Base-by-base conservation (phyloP, 495 filamentous ascomycete genomes). In the Aspergillus affinis region DNA sequence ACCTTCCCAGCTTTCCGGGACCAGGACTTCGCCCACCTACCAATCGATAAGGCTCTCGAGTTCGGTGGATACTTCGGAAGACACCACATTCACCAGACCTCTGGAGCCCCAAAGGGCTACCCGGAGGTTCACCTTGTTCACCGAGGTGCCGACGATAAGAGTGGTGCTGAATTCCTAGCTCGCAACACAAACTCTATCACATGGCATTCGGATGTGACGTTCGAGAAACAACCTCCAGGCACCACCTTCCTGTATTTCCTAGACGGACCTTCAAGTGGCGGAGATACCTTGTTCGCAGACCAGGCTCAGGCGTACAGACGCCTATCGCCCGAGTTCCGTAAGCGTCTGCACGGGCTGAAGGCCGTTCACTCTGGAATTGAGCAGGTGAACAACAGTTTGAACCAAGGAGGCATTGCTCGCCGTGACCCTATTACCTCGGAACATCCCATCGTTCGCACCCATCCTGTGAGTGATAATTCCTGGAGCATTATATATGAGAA, bases 161-260 rank as follows among this genome's bases (percentile, higher is more conserved):
- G 73, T 13, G 74, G 76, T 41, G 66, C 74, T 21, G 72, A 75
- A 55, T 85, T 84, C 72, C 77, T 85, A 41, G 72, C 76, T 36
- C 72, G 77, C 50, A 80, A 80, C 46, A 84, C 80, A 15, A 86
- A 83, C 62, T 81, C 81, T 10, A 78, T 84, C 8, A 78, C 80
- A 32, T 88, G 87, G 87, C 87, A 90, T 68, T 83, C 82, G 2
- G 87, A 90, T 53, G 79, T 86, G 19, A 82, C 82, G 8, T 88
- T 84, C 56, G 86, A 88, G 64, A 74, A 81, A 51, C 86, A 89
- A 69, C 85, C 86, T 9, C 84, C 87, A 0, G 85, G 85, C 7
- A 86, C 82, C 0, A 88, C 86, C 0, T 87, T 89, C 70, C 63
- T 89, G 26, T 88, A 86, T 57, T 64, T 83, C 4, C 78, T 89